Percentiles rank a stretch among this genome's conserved stretches.
Evolutionary conservation across 495 filamentous ascomycete species (phyloP).

Genomic region (Trichoderma erinaceum): DNA sequence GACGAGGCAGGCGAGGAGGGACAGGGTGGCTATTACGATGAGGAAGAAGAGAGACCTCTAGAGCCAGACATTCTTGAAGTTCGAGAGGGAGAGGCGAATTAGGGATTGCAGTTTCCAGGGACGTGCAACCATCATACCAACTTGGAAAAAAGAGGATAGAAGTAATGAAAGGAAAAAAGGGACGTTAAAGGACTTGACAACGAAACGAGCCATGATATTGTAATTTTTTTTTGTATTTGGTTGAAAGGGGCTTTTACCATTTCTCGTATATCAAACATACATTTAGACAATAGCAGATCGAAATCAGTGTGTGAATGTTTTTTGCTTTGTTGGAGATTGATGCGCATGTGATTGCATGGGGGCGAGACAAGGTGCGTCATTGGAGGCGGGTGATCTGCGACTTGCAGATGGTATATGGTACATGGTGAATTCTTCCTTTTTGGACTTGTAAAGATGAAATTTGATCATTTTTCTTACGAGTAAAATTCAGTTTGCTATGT

Average conservation of each 20-base stretch:
- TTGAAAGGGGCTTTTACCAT: too few species aligned
- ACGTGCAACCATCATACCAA: neutral
- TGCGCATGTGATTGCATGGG: neutral
- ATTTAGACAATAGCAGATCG: neutral
- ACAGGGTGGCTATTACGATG: constrained; percentile 36
- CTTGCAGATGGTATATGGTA: neutral
- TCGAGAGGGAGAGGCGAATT: constrained; percentile 10
- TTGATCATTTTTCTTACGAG: too few species aligned
- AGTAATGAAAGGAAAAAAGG: neutral
- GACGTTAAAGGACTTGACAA: neutral
- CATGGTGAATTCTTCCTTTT: too few species aligned
- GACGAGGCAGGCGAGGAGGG: constrained; percentile 35
- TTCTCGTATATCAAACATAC: too few species aligned
- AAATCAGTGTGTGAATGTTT: neutral
- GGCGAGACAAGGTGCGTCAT: neutral
- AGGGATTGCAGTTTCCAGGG: neutral
- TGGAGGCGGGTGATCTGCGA: constrained; percentile 24
- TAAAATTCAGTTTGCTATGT: neutral
- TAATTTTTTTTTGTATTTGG: neutral
- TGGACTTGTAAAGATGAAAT: too few species aligned
- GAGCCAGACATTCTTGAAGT: constrained; percentile 15
- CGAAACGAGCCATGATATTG: too few species aligned
- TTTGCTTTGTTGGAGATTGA: neutral
- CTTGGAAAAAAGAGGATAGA: neutral
- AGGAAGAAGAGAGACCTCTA: constrained; percentile 29